Percentiles rank a stretch among this genome's conserved stretches.
phyloP scores from a whole-genome alignment of 768 basidiomycete species.

The Agaricus subrufescens region DNA sequence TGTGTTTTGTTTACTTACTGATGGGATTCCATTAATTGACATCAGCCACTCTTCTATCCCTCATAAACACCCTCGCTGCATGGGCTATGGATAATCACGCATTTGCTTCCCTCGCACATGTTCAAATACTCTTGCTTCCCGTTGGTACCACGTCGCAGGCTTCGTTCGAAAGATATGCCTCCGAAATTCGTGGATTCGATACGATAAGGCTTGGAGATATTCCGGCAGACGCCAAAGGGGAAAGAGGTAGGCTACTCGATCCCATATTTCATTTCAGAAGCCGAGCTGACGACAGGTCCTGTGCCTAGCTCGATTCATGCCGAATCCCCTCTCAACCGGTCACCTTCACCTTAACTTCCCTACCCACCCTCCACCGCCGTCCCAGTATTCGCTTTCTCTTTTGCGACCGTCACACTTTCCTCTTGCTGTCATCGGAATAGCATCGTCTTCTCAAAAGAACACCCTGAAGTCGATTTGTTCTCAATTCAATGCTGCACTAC shows the following conservation, averaged over 20 bases:
- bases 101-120: constrained; percentile 81
- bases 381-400: constrained; percentile 64
- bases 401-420: constrained; percentile 80
- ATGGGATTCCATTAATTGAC: neutral
- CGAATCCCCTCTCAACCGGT: constrained; percentile 69
- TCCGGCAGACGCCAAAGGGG: constrained; percentile 73
- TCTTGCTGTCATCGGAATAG: constrained; percentile 84
- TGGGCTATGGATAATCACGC: constrained; percentile 59
- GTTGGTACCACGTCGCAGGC: constrained; percentile 68
- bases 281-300: constrained; percentile 9
- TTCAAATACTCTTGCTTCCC: constrained; percentile 82
- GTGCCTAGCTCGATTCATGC: constrained; percentile 69
- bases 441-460: constrained; percentile 57
- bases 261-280: neutral
- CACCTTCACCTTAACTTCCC: constrained; percentile 77
- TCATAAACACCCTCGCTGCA: neutral
- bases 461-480: constrained; percentile 48
- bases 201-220: constrained; percentile 78
- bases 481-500: constrained; percentile 63
- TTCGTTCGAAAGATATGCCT: constrained; percentile 71
- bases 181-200: constrained; percentile 70
- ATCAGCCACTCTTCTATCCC: neutral
- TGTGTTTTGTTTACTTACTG: neutral
- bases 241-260: constrained; percentile 50
- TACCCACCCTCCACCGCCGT: constrained; percentile 66